Conservation (phyloP, 2,329 filamentous ascomycete species). For the Tolypocladium sp. region DNA sequence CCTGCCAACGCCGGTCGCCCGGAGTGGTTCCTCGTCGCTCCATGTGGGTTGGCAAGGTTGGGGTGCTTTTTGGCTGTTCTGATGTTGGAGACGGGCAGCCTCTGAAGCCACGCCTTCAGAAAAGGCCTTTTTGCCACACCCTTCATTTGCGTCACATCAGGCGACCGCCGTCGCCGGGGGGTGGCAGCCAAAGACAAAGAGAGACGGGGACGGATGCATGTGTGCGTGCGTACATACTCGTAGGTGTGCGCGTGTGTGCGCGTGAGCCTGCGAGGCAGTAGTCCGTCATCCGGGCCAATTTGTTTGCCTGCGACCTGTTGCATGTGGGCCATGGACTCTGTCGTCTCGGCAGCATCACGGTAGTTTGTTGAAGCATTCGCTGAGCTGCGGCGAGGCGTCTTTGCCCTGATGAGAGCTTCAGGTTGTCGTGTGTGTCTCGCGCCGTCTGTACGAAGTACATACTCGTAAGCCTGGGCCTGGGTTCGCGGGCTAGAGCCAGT, state of each 20-base stretch:
- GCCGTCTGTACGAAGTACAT: neutral
- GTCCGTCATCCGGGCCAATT: neutral
- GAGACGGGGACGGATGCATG: neutral
- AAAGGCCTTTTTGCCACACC: neutral
- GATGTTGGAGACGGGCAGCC: neutral
- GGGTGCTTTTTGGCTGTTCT: neutral
- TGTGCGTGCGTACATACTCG: neutral
- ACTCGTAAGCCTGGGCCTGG: neutral
- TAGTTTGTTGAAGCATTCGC: neutral
- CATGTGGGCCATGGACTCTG: neutral
- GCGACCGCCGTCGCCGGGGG: conserved; percentile 7
- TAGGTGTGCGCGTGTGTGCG: neutral
- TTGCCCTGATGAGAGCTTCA: neutral
- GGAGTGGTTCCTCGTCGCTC: neutral
- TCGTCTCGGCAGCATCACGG: neutral
- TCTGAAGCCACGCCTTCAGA: neutral
- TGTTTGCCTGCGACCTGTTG: neutral
- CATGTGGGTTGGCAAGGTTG: neutral
- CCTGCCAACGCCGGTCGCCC: neutral
- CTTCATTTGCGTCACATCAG: conserved; percentile 10
- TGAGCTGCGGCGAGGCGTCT: neutral
- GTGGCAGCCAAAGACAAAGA: neutral
- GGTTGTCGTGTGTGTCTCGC: neutral
- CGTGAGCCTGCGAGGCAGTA: neutral
- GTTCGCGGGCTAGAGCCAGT: neutral